A percentile compares a stretch with the other conserved stretches of the same genome.
Conservation (phyloP, 345 rosid species). For the Sonneratia caseolaris region DNA sequence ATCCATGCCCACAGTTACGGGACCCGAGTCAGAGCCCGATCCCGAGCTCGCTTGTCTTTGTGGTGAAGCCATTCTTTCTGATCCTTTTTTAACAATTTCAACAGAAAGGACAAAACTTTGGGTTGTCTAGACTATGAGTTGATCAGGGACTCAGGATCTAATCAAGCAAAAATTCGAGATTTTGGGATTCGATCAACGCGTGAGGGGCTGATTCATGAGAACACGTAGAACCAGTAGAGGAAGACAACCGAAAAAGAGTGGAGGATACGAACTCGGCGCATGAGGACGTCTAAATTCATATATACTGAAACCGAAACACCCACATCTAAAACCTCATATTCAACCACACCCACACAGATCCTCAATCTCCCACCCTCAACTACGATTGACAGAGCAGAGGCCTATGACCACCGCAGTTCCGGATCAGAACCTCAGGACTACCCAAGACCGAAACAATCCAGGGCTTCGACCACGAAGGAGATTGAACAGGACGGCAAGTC, state of each 20-base stretch:
- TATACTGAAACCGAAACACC: too few relatives aligned
- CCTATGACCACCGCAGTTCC: neutral
- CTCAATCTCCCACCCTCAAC: neutral
- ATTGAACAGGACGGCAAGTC: neutral
- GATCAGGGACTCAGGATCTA: neutral
- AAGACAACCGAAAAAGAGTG: constrained; percentile 96
- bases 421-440: neutral
- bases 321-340: constrained; percentile 21
- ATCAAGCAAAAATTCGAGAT: neutral
- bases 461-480: neutral
- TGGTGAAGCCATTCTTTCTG: constrained; percentile 25
- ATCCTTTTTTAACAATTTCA: neutral
- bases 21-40: constrained; percentile 45
- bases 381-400: neutral
- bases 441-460: neutral
- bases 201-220: constrained; percentile 33
- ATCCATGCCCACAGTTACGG: constrained; percentile 22
- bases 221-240: constrained; percentile 86
- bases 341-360: neutral
- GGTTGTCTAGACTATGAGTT: neutral
- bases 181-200: neutral
- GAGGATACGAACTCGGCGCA: constrained; percentile 63
- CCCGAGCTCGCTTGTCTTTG: constrained; percentile 37
- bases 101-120: neutral
- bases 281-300: constrained; percentile 31